phyloP scores from a whole-genome alignment of 2,329 filamentous ascomycete genomes.

The Penicillium freii region DNA sequence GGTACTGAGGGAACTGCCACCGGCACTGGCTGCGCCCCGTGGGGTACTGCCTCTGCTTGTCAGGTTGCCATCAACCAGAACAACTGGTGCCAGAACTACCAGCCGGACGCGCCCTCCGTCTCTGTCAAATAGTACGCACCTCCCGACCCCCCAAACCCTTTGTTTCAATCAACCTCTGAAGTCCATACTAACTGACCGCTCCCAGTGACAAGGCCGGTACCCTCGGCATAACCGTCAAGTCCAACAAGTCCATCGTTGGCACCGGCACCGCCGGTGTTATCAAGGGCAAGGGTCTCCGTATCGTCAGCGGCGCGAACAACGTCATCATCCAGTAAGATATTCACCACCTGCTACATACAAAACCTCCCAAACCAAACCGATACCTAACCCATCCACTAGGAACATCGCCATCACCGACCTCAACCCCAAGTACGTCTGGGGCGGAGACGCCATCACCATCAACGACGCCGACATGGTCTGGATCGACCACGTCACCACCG shows the following conservation, averaged over 20 bases:
- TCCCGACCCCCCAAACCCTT: not conserved
- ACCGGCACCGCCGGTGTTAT: constrained; percentile 55
- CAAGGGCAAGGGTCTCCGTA: constrained; percentile 57
- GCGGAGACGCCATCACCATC: constrained; percentile 58
- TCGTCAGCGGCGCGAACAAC: constrained; percentile 50
- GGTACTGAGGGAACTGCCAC: constrained; percentile 53
- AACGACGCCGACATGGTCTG: constrained; percentile 46
- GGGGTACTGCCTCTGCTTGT: constrained; percentile 53
- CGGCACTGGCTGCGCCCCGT: constrained; percentile 58
- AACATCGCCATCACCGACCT: constrained; percentile 57
- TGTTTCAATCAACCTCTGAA: not conserved
- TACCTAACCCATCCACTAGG: constrained; percentile 13
- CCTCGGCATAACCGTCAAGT: constrained; percentile 52
- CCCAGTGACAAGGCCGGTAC: constrained; percentile 51
- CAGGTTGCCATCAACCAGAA: constrained; percentile 62
- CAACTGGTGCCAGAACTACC: constrained; percentile 59
- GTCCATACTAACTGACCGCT: not conserved
- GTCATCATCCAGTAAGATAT: constrained; percentile 54
- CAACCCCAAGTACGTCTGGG: constrained; percentile 60
- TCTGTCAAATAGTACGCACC: constrained; percentile 36
- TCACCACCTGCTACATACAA: not conserved
- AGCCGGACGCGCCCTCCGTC: constrained; percentile 52
- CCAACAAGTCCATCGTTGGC: constrained; percentile 60
- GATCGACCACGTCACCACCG: constrained; percentile 56
- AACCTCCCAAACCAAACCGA: not conserved